Evolutionary conservation across 768 basidiomycete genomes (phyloP).

Genomic region (Amanita pallidorosea): DNA sequence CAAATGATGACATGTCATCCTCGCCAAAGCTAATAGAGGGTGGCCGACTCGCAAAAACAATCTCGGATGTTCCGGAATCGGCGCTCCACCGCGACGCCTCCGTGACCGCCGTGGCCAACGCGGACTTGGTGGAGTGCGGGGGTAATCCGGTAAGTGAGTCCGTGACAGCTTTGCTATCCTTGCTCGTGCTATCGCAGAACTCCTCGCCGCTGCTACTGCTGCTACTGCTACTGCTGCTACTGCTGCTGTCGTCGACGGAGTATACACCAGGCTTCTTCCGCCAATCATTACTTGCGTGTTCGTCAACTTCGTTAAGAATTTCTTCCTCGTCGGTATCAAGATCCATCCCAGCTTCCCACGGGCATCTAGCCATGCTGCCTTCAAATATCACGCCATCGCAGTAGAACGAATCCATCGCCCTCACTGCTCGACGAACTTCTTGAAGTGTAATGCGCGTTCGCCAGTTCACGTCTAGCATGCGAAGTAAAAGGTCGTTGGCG

Average conservation of each 20-base stretch:
- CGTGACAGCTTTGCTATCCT: not conserved
- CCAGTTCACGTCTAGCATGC: constrained; percentile 68
- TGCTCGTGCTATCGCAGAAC: not conserved
- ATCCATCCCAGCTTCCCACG: constrained; percentile 64
- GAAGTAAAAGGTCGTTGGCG: constrained; percentile 63
- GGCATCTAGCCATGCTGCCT: constrained; percentile 68
- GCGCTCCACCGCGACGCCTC: constrained; percentile 5
- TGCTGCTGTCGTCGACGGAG: constrained; percentile 6
- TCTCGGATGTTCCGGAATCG: constrained; percentile 6
- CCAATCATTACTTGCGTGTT: constrained; percentile 1
- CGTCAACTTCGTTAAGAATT: not conserved
- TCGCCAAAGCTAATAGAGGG: not conserved
- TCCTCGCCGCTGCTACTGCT: constrained; percentile 3
- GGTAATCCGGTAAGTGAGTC: constrained; percentile 5
- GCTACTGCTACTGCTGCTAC: constrained; percentile 4
- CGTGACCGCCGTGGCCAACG: constrained; percentile 1
- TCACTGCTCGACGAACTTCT: constrained; percentile 47
- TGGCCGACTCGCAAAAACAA: constrained; percentile 2
- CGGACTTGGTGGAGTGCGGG: constrained; percentile 3
- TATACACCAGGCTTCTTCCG: constrained; percentile 3
- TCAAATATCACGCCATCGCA: constrained; percentile 69
- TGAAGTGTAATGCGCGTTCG: constrained; percentile 36
- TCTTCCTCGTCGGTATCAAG: constrained; percentile 17
- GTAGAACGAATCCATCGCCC: constrained; percentile 55
- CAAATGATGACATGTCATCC: constrained; percentile 2